Percentiles rank a stretch among this genome's conserved stretches.
Evolutionary conservation across 2,329 filamentous ascomycete genomes (phyloP).

Genomic region (Aspergillus vadensis): DNA sequence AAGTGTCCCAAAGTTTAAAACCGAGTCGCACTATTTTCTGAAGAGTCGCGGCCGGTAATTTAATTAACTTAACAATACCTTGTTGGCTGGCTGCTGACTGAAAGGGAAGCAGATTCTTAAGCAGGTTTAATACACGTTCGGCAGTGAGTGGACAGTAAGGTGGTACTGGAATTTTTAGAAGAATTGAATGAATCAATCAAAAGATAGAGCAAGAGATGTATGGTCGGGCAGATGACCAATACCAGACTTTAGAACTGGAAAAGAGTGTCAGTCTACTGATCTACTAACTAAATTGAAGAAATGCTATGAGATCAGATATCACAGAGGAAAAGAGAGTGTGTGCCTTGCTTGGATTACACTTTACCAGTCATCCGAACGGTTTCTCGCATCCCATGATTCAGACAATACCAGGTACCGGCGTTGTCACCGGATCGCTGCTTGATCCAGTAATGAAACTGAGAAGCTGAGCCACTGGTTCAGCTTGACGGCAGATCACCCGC

Average conservation of each 20-base stretch:
- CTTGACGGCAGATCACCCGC: constrained; percentile 21
- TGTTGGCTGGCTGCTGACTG: not conserved
- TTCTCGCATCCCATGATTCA: constrained; percentile 7
- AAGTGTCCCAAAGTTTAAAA: not conserved
- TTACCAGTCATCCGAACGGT: not conserved
- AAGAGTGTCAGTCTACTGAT: not conserved
- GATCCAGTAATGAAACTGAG: not conserved
- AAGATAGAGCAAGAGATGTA: not conserved
- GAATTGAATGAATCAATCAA: too few relatives aligned
- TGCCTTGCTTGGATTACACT: not conserved
- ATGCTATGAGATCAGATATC: not conserved
- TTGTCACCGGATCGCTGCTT: constrained; percentile 15
- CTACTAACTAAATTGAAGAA: not conserved
- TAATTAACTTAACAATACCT: not conserved
- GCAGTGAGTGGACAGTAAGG: not conserved
- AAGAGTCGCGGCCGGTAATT: not conserved
- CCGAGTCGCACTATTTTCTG: not conserved
- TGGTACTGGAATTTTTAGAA: not conserved
- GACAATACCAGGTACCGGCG: constrained; percentile 9
- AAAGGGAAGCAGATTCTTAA: not conserved
- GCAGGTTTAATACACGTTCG: not conserved
- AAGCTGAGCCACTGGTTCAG: constrained; percentile 14
- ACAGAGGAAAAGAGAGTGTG: not conserved
- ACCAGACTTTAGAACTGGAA: not conserved
- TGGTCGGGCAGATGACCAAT: not conserved